Evolutionary conservation across 2,329 filamentous ascomycete species (phyloP).

Genomic region (Trichoderma hamatum): DNA sequence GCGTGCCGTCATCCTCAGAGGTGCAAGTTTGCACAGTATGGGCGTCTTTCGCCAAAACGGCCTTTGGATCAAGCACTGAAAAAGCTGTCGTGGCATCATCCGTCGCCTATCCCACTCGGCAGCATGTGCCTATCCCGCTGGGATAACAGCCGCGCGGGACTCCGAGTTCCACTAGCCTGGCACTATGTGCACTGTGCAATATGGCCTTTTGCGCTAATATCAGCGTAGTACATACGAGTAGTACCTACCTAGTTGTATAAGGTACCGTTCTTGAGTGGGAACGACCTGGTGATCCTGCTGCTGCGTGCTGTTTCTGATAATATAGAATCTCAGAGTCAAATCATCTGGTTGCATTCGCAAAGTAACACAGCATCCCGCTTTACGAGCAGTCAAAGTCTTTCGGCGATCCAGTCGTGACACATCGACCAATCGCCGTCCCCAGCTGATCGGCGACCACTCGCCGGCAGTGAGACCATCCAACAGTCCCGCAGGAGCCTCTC

Average conservation of each 20-base stretch:
- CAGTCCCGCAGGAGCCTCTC: slow-evolving; percentile 1
- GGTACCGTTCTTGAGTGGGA: not conserved
- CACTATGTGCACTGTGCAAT: not conserved
- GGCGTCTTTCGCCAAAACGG: not conserved
- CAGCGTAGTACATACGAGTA: not conserved
- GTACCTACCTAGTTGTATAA: not conserved
- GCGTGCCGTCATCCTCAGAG: not conserved
- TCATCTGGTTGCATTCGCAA: not conserved
- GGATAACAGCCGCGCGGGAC: not conserved
- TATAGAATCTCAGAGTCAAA: not conserved
- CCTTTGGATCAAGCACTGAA: not conserved
- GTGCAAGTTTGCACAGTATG: not conserved
- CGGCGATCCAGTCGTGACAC: not conserved
- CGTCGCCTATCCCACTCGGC: slow-evolving; percentile 15
- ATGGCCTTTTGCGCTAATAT: not conserved
- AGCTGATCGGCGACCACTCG: slow-evolving; percentile 16
- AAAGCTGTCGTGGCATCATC: slow-evolving; percentile 2
- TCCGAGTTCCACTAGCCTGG: not conserved
- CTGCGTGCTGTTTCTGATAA: not conserved
- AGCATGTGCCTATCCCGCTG: not conserved
- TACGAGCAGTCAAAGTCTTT: not conserved
- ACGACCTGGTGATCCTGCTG: not conserved
- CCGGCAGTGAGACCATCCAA: not conserved
- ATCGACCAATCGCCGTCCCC: slow-evolving; percentile 14
- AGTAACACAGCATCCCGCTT: slow-evolving; percentile 1